Percentiles rank a stretch among this genome's conserved stretches.
phyloP scores from a whole-genome alignment of 2,329 filamentous ascomycete species.

The Fusarium sp. region DNA sequence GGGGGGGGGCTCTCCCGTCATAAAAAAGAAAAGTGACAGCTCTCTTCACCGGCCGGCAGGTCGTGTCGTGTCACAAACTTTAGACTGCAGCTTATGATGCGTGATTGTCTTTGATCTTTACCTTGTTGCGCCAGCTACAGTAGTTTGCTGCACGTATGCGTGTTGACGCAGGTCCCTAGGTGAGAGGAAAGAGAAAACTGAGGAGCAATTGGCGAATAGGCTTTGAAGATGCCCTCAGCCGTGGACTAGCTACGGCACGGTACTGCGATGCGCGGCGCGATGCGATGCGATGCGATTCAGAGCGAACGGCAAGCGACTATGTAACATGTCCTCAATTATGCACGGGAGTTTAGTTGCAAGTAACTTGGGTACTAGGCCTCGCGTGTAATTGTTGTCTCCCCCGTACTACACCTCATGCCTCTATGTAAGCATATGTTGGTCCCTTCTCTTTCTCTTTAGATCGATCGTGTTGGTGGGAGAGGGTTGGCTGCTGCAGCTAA shows the following conservation, averaged over 20 bases:
- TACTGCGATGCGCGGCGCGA: constrained; percentile 37
- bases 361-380: constrained; percentile 8
- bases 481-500: constrained; percentile 6
- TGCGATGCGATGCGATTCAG: constrained; percentile 35
- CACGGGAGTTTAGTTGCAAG: constrained; percentile 3
- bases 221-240: constrained; percentile 21
- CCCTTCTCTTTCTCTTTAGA: constrained; percentile 13
- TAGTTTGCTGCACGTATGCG: constrained; percentile 39
- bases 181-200: constrained; percentile 52
- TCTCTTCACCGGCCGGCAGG: constrained; percentile 30
- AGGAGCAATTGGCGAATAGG: constrained; percentile 47
- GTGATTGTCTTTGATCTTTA: constrained; percentile 37
- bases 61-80: constrained; percentile 36
- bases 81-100: constrained; percentile 26
- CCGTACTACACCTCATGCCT: constrained; percentile 20
- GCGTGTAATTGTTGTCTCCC: constrained; percentile 17
- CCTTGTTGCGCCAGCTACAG: constrained; percentile 39
- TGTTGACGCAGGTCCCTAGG: constrained; percentile 48
- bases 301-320: constrained; percentile 28
- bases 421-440: constrained; percentile 9
- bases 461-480: constrained; percentile 32
- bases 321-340: constrained; percentile 16
- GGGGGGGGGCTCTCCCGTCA: constrained; percentile 31
- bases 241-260: constrained; percentile 27
- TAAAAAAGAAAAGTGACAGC: constrained; percentile 35